These are phyloP conservation scores for Talaromyces sp. DNA, from an alignment of 2,329 filamentous ascomycete species.

Conservation along the genomic window DNA sequence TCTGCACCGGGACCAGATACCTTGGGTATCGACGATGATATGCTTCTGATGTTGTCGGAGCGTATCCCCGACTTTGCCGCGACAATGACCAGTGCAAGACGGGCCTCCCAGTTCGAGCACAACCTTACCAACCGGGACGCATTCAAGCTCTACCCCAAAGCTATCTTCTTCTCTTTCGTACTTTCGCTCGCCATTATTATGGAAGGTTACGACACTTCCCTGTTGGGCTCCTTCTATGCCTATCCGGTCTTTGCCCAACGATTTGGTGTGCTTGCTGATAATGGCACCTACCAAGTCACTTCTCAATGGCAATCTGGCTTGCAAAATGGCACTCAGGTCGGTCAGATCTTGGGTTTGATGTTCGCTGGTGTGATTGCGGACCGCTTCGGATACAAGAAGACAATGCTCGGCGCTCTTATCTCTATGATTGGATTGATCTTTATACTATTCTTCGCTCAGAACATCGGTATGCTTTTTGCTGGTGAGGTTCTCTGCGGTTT, in stretches of 20 bases:
- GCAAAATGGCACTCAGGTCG: constrained; percentile 58
- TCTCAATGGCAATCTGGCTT: constrained; percentile 56
- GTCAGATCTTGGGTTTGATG: constrained; percentile 66
- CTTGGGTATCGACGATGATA: constrained; percentile 32
- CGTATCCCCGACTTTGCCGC: constrained; percentile 30
- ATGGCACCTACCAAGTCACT: constrained; percentile 45
- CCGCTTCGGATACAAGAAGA: constrained; percentile 42
- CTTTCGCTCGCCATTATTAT: constrained; percentile 52
- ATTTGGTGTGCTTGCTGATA: constrained; percentile 26
- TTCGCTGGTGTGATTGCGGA: constrained; percentile 66
- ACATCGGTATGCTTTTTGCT: constrained; percentile 47
- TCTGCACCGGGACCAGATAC: constrained; percentile 26
- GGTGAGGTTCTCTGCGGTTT: constrained; percentile 65
- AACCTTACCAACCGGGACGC: constrained; percentile 23
- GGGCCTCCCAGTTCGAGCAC: constrained; percentile 21
- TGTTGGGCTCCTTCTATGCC: constrained; percentile 53
- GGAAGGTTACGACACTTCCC: constrained; percentile 55
- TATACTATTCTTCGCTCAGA: constrained; percentile 48
- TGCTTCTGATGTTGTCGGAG: constrained; percentile 33
- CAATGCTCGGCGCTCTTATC: constrained; percentile 42
- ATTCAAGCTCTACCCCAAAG: constrained; percentile 27
- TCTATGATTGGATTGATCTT: constrained; percentile 46
- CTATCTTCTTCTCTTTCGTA: constrained; percentile 37
- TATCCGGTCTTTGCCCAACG: constrained; percentile 46
- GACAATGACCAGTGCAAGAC: constrained; percentile 9